Percentiles rank a stretch among this genome's conserved stretches.
Conservation (phyloP, 257 asterid genomes). For the Penstemon newberryi region DNA sequence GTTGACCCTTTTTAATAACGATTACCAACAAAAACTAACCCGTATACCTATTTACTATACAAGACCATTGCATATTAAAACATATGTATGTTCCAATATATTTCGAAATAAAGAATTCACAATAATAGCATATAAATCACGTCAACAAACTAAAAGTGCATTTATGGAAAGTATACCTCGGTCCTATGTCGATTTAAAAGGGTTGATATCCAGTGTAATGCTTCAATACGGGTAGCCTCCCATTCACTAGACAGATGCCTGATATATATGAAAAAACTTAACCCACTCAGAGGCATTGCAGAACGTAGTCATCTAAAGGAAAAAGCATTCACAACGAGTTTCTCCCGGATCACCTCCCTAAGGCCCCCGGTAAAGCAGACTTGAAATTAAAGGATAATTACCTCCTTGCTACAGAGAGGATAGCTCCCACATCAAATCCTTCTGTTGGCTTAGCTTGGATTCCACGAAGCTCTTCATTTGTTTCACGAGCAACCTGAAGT, state of each 20-base stretch:
- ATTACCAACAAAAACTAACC: too few species aligned
- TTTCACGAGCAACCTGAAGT: slow-evolving; percentile 92
- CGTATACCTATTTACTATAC: not conserved
- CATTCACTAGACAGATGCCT: slow-evolving; percentile 92
- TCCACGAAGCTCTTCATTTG: slow-evolving; percentile 92
- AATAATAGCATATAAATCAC: slow-evolving; percentile 10
- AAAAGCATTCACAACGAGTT: slow-evolving; percentile 5
- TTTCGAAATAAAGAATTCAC: not conserved
- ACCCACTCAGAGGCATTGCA: slow-evolving; percentile 12
- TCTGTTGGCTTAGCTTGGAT: slow-evolving; percentile 84
- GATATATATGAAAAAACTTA: slow-evolving; percentile 26
- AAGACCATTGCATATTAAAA: not conserved
- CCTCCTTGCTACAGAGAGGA: slow-evolving; percentile 93
- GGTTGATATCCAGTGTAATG: slow-evolving; percentile 87
- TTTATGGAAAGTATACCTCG: slow-evolving; percentile 52
- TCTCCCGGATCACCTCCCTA: not conserved
- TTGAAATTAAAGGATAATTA: slow-evolving; percentile 31
- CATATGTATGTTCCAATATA: not conserved
- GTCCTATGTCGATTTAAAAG: slow-evolving; percentile 67
- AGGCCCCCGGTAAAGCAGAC: slow-evolving; percentile 10
- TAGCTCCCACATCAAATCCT: slow-evolving; percentile 85
- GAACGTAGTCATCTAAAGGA: slow-evolving; percentile 8
- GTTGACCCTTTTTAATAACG: too few species aligned
- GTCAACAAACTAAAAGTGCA: slow-evolving; percentile 13
- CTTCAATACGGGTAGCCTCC: slow-evolving; percentile 99